Base-by-base conservation (phyloP, 495 filamentous ascomycete genomes). In the Melanomma pulvis-pyrius region DNA sequence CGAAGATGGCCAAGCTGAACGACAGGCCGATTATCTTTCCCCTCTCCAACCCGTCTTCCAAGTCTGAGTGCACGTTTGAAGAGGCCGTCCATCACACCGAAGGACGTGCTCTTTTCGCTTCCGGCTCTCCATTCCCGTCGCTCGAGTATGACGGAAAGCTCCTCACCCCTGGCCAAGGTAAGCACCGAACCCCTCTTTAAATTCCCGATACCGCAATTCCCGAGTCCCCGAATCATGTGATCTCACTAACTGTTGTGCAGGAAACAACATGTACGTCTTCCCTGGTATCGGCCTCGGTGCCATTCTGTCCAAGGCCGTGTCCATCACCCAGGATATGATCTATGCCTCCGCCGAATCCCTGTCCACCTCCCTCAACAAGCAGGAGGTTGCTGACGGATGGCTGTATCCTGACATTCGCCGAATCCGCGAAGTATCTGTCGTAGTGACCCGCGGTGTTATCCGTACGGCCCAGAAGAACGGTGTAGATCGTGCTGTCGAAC, bases 31-130 rank as follows among this genome's bases (percentile, higher is more conserved):
- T 97, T 76, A 86, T 97, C 73, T 97, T 97, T 85, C 92, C 92
- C 46, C 87, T 97, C 24, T 92, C 89, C 76, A 98, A 98, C 82
- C 94, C 94, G 28, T 89, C 91, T 34, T 90, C 87, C 78, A 96
- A 98, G 81, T 94, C 92, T 34, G 94, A 98, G 79, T 98, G 94
- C 80, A 97, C 93, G 26, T 97, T 91, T 71, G 93, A 96, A 81
- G 88, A 91, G 74, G 93, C 93, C 22, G 82, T 98, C 72, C 86
- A 83, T 61, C 84, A 92, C 86, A 97, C 94, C 26, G 88, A 97
- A 54, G 93, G 92, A 54, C 91, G 88, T 41, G 91, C 86, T 68
- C 85, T 98, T 74, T 98, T 98, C 72, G 94, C 94, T 65, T 96
- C 92, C 19, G 94, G 94, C 61, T 96, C 92, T 34, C 94, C 94